Conservation (phyloP, 106 monocot species). For the Acorus gramineus region DNA sequence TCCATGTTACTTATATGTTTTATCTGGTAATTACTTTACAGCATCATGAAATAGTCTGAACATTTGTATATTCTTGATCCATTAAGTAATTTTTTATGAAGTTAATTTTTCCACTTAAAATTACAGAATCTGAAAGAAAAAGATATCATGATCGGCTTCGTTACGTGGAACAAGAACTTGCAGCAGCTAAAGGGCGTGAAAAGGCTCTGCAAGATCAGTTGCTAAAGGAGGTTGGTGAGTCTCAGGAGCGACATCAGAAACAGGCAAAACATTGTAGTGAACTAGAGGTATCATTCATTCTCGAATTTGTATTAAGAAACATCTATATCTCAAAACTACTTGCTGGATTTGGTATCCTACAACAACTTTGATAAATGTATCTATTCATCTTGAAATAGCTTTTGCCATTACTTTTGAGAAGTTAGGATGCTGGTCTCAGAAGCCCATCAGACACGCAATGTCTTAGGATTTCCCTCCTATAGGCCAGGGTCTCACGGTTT, state of each 20-base stretch:
- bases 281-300: slow-evolving; percentile 41
- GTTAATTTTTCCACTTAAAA: background rate
- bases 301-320: too few species aligned
- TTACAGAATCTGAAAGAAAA: slow-evolving; percentile 45
- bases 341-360: background rate
- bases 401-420: too few species aligned
- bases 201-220: slow-evolving; percentile 38
- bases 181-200: slow-evolving; percentile 66
- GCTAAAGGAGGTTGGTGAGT: slow-evolving; percentile 48
- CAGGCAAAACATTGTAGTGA: slow-evolving; percentile 41
- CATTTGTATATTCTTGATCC: too few species aligned
- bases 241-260: slow-evolving; percentile 28
- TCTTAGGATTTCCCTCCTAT: too few species aligned
- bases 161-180: slow-evolving; percentile 50
- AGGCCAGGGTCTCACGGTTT: too few species aligned
- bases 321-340: background rate
- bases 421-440: too few species aligned
- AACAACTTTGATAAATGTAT: too few species aligned
- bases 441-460: too few species aligned
- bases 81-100: too few species aligned
- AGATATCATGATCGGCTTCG: slow-evolving; percentile 24
- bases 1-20: background rate
- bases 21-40: too few species aligned
- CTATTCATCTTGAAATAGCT: too few species aligned
- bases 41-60: too few species aligned